Base-by-base conservation (phyloP, 345 rosid genomes). In the Sapria himalayana region DNA sequence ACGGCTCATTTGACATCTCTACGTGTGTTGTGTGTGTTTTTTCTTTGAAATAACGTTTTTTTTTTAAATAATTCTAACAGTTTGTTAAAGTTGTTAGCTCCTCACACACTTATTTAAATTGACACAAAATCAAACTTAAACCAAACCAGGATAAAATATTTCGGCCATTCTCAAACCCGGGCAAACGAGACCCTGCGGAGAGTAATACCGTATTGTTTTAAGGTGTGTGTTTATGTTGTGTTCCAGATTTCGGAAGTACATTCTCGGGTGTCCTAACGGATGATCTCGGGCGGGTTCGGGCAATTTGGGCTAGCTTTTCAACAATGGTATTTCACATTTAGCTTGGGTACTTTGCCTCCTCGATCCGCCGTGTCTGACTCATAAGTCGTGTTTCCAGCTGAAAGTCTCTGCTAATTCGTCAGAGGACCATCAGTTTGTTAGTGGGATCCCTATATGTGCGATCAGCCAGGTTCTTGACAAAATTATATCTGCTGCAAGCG, bases 251-350 rank as follows among this genome's bases (percentile, higher is more conserved):
- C 73, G 96, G 96, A 44, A 75, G 92, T 70, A 50, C 96, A 36
- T 81, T 85, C 61, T 81, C 96, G 14, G 96, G 96, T 39, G 96
- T 75, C 45, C 71, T 85, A 37, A 62, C 93, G 48, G 86, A 81
- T 71, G 92, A 78, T 69, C 76, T 22, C 13, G 96, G 93, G 55
- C 67, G 74, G 62, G 84, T 85, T 46, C 74, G 72, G 59, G 96
- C 96, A 46, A 56, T 85, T 18, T 85, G 96, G 96, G 93, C 72
- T 71, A 73, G 93, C 73, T 85, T 85, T 68, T 85, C 92, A 5
- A 77, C 86, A 54, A 91, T 80, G 93, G 96, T 84, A n/a, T 55
- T 48, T 50, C 22, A 41, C 46, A n/a, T 5, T 11, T 46, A 51
- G 15, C 29, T 13, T 44, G 24, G 14, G 19, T 40, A 19, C 38